Evolutionary conservation across 1,284 basidiomycete genomes (phyloP), one percentile per base, ranked within the genome.

Genomic region (Microbotryomycetes sp.): DNA sequence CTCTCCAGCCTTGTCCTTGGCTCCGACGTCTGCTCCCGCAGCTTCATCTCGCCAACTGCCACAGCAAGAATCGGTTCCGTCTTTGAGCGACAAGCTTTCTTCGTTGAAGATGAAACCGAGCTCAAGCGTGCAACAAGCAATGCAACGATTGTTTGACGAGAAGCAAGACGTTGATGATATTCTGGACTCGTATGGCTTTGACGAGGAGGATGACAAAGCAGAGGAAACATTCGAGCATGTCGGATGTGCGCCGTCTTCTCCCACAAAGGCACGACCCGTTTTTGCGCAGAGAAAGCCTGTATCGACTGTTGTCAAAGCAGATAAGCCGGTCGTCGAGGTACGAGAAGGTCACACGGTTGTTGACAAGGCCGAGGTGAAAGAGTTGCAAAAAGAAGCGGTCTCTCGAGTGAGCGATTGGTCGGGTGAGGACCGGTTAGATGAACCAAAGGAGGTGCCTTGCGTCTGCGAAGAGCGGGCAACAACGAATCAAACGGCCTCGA

Each of bases 341-440:
- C 24, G 45, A 24, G 18, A 49, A 0, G 66, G 66, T 0, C 58
- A 63, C 23, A 67, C 65, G 28, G 59, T 67, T 23, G 57, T 67
- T 53, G 48, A 65, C 9, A 35, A 24, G 1, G 45, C 2, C 21
- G 66, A 67, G 52, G 24, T 61, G n/a, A 58, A 61, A 23, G 59
- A 46, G 2, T 49, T 67, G 15, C 65, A 59, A 52, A 50, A 57
- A 7, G 61, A 61, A 0, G 66, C 66, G 2, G 54, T 57, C 28
- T 45, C 18, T 2, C 56, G 66, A 5, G 35, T 67, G 5, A 24
- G 49, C 15, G 51, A 55, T 16, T 65, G 66, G 66, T 28, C 29
- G 23, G 7, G 35, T 6, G 26, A 28, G 2, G 5, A 9, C 13
- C 24, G 26, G 23, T 24, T 6, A 16, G 28, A 9, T 16, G 35